Base-by-base conservation (phyloP, 495 filamentous ascomycete species). In the Tuber magnatum region DNA sequence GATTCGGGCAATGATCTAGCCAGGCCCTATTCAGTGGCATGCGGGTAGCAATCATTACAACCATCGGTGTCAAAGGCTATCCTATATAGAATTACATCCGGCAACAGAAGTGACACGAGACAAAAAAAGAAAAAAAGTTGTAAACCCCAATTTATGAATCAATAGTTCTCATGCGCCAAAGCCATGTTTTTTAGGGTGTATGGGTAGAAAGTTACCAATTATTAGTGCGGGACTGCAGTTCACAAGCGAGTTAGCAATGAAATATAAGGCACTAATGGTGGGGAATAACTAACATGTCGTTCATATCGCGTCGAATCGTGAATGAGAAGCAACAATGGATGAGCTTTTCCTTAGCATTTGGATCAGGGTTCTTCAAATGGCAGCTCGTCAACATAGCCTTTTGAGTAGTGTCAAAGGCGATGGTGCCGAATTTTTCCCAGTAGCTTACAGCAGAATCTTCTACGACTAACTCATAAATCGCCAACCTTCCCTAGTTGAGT, bases 391-490 rank as follows among this genome's bases (percentile, higher is more conserved):
- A 86, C 86, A 99, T 94, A 22, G 94, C 94, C 84, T 98, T 97
- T 84, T 98, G 95, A n/a, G 88, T 90, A 73, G 89, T 90, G 82
- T 99, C 95, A 81, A 99, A 99, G 35, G 96, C 95, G 80, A 99
- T 97, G n/a, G 92, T 92, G 24, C 94, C 94, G 81, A 98, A 98
- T 81, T 98, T 97, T 84, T 99, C 94, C 95, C 95, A 99, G 81
- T 99, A 99, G 83, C 91, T 91, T 77, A 98, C 96, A 70, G 96
- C 88, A 74, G 94, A 94, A 70, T 95, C 92, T 84, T 98, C 95
- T 9, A 92, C 92, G 48, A 99, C 89, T 71, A 99, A 94, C 81
- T 99, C 94, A 83, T 99, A 97, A 48, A 99, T 88, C 16, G 94
- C 92, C 75, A 97, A 89, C 83, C 97, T 96, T 68, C 95, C 95